Base-by-base conservation (phyloP, 2,329 filamentous ascomycete genomes). In the Herpotrichia juniperi region DNA sequence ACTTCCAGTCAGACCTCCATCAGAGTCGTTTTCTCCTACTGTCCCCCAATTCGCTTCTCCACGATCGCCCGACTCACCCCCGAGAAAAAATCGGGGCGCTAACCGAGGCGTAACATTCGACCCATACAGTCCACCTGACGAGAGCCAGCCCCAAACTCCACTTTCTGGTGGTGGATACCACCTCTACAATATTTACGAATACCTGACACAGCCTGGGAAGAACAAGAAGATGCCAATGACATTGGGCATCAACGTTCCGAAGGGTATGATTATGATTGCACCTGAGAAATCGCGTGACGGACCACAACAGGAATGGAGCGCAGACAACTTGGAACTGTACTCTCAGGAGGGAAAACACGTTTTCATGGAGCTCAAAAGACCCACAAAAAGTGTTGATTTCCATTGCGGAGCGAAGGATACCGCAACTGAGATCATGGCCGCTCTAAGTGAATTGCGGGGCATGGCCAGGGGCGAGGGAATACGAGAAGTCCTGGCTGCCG, bases 201-300 rank as follows among this genome's bases (percentile, higher is more conserved):
- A 96, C 89, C 86, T 96, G 4, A 93, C 92, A n/a, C 86, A 94
- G 39, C 93, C 96, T 86, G 93, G 93, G 50, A 96, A 96, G 79
- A 89, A 90, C 67, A 96, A 96, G 80, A 97, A 97, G 78, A 94
- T 97, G 90, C 92, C 93, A 1, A 96, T 92, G n/a, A 96, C 91
- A 0, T 76, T 97, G 31, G 93, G 93, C n/a, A 88, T 97, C 67
- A 97, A 97, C 69, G 81, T 94, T 50, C 87, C 88, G 42, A 96
- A 91, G 14, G 93, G 93, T 32, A 85, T 88, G 26, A 96, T 99
- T 61, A 87, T 96, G 75, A 91, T 99, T 63, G 90, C 92, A 0
- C 93, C 93, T 0, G 93, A 96, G 69, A 91, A 89, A 69, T 82
- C 87, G 44, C 83, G 87, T 56, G 91, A 97, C 71, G 93, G 91